Evolutionary conservation across 805 yeast species (phyloP), one percentile per base, ranked within the genome.

Genomic region (Candida argentea): DNA sequence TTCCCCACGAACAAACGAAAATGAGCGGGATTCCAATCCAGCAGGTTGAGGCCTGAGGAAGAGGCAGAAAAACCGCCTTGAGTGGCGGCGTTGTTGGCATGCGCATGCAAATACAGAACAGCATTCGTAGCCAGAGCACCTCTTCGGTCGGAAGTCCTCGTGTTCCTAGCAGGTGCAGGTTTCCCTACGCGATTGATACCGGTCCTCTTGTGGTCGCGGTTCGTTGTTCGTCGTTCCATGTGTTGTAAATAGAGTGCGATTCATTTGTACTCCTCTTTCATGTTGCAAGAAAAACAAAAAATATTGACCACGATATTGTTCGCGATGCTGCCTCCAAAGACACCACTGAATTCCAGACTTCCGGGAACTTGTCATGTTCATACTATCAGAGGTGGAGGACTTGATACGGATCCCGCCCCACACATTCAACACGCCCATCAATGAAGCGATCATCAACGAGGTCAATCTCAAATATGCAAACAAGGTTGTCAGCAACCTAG

Each of bases 321-420:
- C n/a, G n/a, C n/a, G n/a, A n/a, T n/a, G n/a, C n/a, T n/a, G n/a
- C n/a, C n/a, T n/a, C n/a, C n/a, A n/a, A n/a, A n/a, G n/a, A n/a
- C n/a, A n/a, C n/a, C n/a, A n/a, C n/a, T n/a, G n/a, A n/a, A n/a
- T n/a, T n/a, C n/a, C n/a, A n/a, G n/a, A n/a, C n/a, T n/a, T n/a
- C n/a, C n/a, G n/a, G n/a, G n/a, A n/a, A n/a, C n/a, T n/a, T n/a
- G n/a, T n/a, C 18, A 89, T 89, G 98, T 91, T 89, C 57, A 78
- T 85, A 36, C 66, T 91, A 24, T 70, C 94, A 12, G 73, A 75
- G 46, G 57, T 91, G 24, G 66, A 84, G 12, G 98, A 91, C 56
- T 65, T 89, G 38, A 77, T 91, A 37, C 73, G 94, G 43, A 73
- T 91, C 24, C 87, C 91, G 5, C 97, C 98, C 2, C 82, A 77